Percentiles rank a stretch among this genome's conserved stretches.
Evolutionary conservation across 2,329 filamentous ascomycete genomes (phyloP).

Genomic region (Aaosphaeria pasadenensis): DNA sequence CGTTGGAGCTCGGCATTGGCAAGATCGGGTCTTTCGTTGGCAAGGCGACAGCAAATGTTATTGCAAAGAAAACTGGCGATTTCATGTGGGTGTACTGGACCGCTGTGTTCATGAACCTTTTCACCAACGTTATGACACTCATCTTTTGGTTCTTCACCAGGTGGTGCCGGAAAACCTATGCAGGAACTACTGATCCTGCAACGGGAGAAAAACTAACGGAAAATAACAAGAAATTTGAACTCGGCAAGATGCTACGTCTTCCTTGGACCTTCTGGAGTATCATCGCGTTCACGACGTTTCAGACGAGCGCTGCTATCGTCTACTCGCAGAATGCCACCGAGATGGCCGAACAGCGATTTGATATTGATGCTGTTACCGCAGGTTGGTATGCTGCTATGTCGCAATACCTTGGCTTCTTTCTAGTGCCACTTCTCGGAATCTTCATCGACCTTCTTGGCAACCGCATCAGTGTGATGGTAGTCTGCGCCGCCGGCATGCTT

Average conservation of each 20-base stretch:
- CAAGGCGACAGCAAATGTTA: constrained; percentile 59
- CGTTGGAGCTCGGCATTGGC: constrained; percentile 58
- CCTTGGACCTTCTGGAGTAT: constrained; percentile 61
- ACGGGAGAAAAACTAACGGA: constrained; percentile 60
- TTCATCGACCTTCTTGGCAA: not conserved
- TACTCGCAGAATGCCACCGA: constrained; percentile 61
- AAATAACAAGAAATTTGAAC: constrained; percentile 57
- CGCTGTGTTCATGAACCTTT: constrained; percentile 62
- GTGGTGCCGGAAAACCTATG: constrained; percentile 49
- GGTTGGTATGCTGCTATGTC: constrained; percentile 60
- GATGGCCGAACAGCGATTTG: constrained; percentile 58
- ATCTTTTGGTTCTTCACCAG: constrained; percentile 57
- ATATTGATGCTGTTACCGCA: constrained; percentile 52
- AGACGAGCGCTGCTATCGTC: constrained; percentile 55
- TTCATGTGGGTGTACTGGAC: constrained; percentile 64
- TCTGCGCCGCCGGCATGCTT: not conserved
- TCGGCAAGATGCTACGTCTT: constrained; percentile 54
- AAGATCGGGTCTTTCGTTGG: constrained; percentile 62
- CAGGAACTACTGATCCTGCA: constrained; percentile 50
- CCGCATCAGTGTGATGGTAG: not conserved
- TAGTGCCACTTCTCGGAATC: not conserved
- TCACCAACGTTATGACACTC: constrained; percentile 56
- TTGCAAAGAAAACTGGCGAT: constrained; percentile 56
- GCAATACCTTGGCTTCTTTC: constrained; percentile 45
- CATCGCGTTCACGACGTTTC: constrained; percentile 55